Base-by-base conservation (phyloP, 2,329 filamentous ascomycete genomes). In the Fusarium staphyleae region DNA sequence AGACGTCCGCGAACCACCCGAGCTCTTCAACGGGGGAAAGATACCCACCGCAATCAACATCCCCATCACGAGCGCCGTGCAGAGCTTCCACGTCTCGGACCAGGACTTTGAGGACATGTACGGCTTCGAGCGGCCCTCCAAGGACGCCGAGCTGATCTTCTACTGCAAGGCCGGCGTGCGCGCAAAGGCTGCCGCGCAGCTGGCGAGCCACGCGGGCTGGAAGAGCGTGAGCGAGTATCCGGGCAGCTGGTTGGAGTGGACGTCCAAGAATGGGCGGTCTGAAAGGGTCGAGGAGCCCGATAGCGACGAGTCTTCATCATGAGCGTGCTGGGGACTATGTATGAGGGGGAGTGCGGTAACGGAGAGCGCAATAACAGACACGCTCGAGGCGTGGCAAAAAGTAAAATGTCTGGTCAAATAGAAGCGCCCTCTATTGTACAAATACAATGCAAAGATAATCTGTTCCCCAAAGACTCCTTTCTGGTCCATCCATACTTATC, bases 151-250 rank as follows among this genome's bases (percentile, higher is more conserved):
- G 60, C 72, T 96, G 12, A 81, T 98, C 4, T 95, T 98, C 68
- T 98, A 96, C 74, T 99, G 95, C 77, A 96, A 91, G 77, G 87
- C 93, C 0, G 95, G 95, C 2, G 90, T 98, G 60, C 81, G 95
- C 70, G 91, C 90, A 65, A 79, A 81, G 37, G 84, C 89, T 1
- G 93, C 93, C 6, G 92, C 92, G 6, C 81, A 83, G 60, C 74
- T 97, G 72, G 95, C 95, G 24, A 78, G 80, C 65, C 82, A 89
- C 69, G 88, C 87, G 2, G 93, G 93, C 9, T 98, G 90, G 81
- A 74, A 76, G 41, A 83, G 81, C 7, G 84, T 90, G 0, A 85
- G 84, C 15, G 89, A 92, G 75, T 93, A 91, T 69, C 77, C 81
- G 2, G 90, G 89, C 1, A 90, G 87, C 70, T 93, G 87, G 88